Conservation (phyloP, 768 basidiomycete species). For the Stropharia rugosoannulata region DNA sequence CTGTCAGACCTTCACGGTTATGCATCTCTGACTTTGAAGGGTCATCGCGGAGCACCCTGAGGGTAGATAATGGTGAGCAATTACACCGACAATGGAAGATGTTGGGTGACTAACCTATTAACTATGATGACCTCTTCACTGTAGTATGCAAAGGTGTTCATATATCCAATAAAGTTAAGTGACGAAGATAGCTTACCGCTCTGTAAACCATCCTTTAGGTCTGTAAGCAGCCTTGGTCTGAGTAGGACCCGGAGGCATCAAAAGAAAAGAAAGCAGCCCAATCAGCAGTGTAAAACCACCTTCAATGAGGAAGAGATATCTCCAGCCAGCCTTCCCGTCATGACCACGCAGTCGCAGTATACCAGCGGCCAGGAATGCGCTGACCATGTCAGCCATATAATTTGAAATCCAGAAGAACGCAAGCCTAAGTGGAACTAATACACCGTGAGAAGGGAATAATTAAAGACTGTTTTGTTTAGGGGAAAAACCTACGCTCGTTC, state of each 20-base stretch:
- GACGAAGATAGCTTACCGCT: slow-evolving; percentile 38
- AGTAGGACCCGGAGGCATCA: slow-evolving; percentile 62
- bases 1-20: slow-evolving; percentile 60
- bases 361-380: slow-evolving; percentile 64
- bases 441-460: neutral
- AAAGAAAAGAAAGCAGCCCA: slow-evolving; percentile 50
- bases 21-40: slow-evolving; percentile 69
- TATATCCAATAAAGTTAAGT: too few relatives aligned
- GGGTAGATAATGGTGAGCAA: neutral
- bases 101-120: slow-evolving; percentile 33
- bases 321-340: slow-evolving; percentile 52
- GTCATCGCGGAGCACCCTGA: slow-evolving; percentile 58
- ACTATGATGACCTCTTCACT: slow-evolving; percentile 65
- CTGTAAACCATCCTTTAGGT: slow-evolving; percentile 65
- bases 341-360: slow-evolving; percentile 56
- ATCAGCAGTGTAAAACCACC: slow-evolving; percentile 48
- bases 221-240: slow-evolving; percentile 60
- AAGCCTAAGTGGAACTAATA: slow-evolving; percentile 56
- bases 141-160: neutral
- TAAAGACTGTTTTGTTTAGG: too few relatives aligned
- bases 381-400: slow-evolving; percentile 49
- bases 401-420: slow-evolving; percentile 68
- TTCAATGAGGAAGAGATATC: slow-evolving; percentile 57
- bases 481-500: slow-evolving; percentile 28
- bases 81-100: neutral